Percentiles rank a stretch among this genome's conserved stretches.
These are phyloP conservation scores for Solanum clarkiae DNA, from an alignment of 257 asterid genomes.

Conservation along the genomic window DNA sequence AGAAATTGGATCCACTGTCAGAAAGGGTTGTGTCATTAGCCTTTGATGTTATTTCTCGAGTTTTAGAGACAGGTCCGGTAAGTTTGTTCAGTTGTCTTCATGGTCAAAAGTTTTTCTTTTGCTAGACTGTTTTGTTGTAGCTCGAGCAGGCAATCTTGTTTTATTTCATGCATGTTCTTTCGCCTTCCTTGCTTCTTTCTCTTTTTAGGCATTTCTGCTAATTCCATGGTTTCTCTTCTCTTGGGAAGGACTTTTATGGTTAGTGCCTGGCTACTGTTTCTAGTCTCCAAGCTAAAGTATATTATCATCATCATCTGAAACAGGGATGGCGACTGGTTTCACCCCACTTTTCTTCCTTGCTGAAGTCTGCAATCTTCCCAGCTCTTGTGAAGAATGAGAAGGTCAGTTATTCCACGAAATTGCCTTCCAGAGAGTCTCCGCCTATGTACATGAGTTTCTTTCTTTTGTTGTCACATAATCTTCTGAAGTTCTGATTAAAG, in stretches of 20 bases:
- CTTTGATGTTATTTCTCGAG: slow-evolving; percentile 24
- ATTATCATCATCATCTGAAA: not conserved
- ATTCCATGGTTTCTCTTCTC: not conserved
- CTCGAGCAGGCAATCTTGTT: not conserved
- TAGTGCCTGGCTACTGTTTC: not conserved
- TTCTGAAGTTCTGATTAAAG: not conserved
- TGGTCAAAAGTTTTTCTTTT: not conserved
- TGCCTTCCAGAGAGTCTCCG: not conserved
- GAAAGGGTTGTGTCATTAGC: slow-evolving; percentile 27
- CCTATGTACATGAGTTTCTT: not conserved
- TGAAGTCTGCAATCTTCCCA: slow-evolving; percentile 25
- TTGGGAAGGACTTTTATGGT: not conserved
- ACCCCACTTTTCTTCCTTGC: slow-evolving; percentile 26
- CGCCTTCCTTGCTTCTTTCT: not conserved
- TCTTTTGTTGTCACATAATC: not conserved
- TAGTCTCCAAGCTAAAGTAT: not conserved
- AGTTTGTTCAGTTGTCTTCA: slow-evolving; percentile 3
- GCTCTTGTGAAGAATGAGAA: slow-evolving; percentile 28
- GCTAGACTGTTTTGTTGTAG: not conserved
- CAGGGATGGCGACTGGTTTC: slow-evolving; percentile 37
- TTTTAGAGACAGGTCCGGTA: slow-evolving; percentile 36
- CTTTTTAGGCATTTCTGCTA: not conserved
- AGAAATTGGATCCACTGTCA: slow-evolving; percentile 22
- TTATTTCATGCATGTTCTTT: not conserved
- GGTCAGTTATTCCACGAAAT: slow-evolving; percentile 9